A percentile compares a stretch with the other conserved stretches of the same genome.
phyloP scores from a whole-genome alignment of 2,329 filamentous ascomycete species.

The Zopfia rhizophila region DNA sequence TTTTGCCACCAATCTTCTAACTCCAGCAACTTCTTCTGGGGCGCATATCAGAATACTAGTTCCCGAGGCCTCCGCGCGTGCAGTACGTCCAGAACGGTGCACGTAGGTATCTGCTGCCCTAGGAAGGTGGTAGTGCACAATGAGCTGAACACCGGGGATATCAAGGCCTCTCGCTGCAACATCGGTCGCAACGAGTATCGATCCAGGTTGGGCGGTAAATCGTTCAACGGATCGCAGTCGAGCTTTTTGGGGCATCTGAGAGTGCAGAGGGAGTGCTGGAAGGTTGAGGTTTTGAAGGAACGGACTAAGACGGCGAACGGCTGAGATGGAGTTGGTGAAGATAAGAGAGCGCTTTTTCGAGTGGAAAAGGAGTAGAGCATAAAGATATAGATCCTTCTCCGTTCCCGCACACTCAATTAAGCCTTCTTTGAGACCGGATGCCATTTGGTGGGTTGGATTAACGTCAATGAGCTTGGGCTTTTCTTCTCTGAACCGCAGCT shows the following conservation, averaged over 20 bases:
- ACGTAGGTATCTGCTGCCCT: constrained; percentile 93
- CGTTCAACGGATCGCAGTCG: constrained; percentile 91
- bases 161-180: constrained; percentile 94
- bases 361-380: constrained; percentile 85
- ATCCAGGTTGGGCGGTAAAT: constrained; percentile 73
- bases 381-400: constrained; percentile 97
- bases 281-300: constrained; percentile 85
- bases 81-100: constrained; percentile 93
- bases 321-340: constrained; percentile 95
- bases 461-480: constrained; percentile 92
- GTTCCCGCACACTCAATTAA: constrained; percentile 91
- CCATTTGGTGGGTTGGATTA: constrained; percentile 91
- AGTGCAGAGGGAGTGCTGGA: constrained; percentile 82
- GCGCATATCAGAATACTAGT: constrained; percentile 88
- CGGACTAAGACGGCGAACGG: constrained; percentile 85
- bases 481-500: constrained; percentile 85
- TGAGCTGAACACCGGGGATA: constrained; percentile 87
- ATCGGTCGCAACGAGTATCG: constrained; percentile 90
- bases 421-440: constrained; percentile 83
- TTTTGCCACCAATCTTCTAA: constrained; percentile 84
- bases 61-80: constrained; percentile 80
- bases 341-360: constrained; percentile 83
- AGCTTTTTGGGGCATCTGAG: constrained; percentile 95
- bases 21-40: constrained; percentile 89
- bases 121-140: constrained; percentile 95